Percentiles rank a stretch among this genome's conserved stretches.
phyloP scores from a whole-genome alignment of 805 yeast genomes.

The Sugiyamaella mastotermitis region DNA sequence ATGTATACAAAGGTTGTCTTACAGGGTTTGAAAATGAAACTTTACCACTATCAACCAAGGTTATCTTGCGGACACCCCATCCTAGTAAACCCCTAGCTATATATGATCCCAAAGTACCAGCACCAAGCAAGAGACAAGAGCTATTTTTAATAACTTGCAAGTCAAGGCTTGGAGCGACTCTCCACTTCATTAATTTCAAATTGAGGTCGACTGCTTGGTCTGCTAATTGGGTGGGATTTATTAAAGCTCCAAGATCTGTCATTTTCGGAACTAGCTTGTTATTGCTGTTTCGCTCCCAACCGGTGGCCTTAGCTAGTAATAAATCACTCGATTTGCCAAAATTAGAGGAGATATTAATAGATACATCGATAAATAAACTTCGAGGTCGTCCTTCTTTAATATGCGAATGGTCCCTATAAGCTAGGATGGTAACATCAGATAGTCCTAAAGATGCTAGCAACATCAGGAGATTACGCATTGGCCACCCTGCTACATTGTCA shows the following conservation, averaged over 20 bases:
- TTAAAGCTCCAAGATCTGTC: constrained; percentile 74
- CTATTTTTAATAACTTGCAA: constrained; percentile 56
- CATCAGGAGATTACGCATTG: constrained; percentile 53
- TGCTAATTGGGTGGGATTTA: constrained; percentile 76
- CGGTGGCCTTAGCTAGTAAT: constrained; percentile 44
- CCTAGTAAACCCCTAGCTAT: constrained; percentile 81
- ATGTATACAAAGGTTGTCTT: constrained; percentile 79
- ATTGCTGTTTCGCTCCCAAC: constrained; percentile 81
- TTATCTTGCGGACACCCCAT: constrained; percentile 87
- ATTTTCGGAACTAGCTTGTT: constrained; percentile 76
- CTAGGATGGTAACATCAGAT: constrained; percentile 32
- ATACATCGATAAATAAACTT: constrained; percentile 26
- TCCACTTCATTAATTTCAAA: constrained; percentile 92
- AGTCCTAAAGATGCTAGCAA: constrained; percentile 36
- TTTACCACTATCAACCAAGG: constrained; percentile 84
- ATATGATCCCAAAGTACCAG: constrained; percentile 94
- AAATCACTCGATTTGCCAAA: background rate
- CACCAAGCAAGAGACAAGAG: constrained; percentile 76
- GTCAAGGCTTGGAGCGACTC: constrained; percentile 78
- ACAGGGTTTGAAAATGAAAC: constrained; percentile 95
- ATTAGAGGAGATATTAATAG: background rate
- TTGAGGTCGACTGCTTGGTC: constrained; percentile 91
- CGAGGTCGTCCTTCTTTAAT: constrained; percentile 5
- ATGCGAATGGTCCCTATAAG: constrained; percentile 32
- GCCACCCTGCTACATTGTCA: constrained; percentile 41